Conservation (phyloP, 306 rosid genomes). For the Sphenostylis stenocarpa region DNA sequence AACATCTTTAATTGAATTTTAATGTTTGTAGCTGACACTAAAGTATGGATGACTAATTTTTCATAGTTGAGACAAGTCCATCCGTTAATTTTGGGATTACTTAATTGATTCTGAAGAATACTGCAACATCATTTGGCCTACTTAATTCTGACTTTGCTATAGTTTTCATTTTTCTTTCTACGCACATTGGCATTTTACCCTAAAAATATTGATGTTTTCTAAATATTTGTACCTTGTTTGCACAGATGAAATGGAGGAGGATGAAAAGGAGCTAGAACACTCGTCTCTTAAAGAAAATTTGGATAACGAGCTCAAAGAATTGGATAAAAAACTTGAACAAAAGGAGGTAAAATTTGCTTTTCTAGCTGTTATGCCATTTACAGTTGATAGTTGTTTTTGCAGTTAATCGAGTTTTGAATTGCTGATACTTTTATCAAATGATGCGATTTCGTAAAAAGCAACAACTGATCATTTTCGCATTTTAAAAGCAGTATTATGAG, state of each 20-base stretch:
- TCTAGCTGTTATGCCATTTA: conserved; percentile 2
- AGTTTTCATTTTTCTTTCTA: conserved; percentile 6
- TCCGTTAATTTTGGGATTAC: neutral
- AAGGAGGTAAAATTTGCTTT: conserved; percentile 70
- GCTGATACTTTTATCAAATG: neutral
- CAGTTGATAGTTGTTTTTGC: neutral
- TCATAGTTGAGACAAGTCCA: conserved; percentile 23
- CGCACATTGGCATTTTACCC: conserved; percentile 8
- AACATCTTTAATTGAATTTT: neutral
- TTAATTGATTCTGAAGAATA: conserved; percentile 7
- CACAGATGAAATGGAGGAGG: conserved; percentile 70
- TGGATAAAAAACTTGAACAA: conserved; percentile 85
- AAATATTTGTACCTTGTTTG: conserved; percentile 23
- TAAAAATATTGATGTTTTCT: neutral
- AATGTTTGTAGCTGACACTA: neutral
- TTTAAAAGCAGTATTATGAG: neutral
- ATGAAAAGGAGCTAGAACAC: conserved; percentile 85
- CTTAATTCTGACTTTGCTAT: neutral
- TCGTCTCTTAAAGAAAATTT: conserved; percentile 85
- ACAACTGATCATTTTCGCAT: neutral
- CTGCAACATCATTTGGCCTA: neutral
- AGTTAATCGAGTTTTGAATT: neutral
- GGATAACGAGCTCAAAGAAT: conserved; percentile 83
- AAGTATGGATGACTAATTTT: conserved; percentile 3
- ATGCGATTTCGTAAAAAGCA: neutral